These are phyloP conservation scores for Onygena corvina DNA, from an alignment of 2,329 filamentous ascomycete species.

Conservation along the genomic window DNA sequence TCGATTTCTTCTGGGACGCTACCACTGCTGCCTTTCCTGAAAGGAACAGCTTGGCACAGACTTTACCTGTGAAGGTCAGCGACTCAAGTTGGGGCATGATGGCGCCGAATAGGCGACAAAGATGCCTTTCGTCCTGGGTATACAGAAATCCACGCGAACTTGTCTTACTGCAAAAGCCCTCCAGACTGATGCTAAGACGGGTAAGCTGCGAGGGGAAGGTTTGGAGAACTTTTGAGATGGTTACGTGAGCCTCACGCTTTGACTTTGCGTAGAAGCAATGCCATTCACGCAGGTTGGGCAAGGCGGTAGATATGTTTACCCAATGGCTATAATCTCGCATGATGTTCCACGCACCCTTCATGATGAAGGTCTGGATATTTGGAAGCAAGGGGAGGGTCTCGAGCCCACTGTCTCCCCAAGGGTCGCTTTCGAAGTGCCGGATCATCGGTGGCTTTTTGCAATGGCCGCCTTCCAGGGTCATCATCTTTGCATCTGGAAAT, in stretches of 20 bases:
- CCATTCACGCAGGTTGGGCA: conserved; percentile 52
- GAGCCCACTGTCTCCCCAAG: conserved; percentile 25
- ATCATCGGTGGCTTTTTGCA: conserved; percentile 63
- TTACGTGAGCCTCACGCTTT: conserved; percentile 61
- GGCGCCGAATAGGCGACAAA: conserved; percentile 52
- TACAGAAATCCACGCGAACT: conserved; percentile 34
- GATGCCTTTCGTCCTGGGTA: conserved; percentile 46
- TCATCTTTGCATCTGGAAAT: conserved; percentile 50
- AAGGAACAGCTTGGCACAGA: conserved; percentile 59
- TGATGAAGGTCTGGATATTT: conserved; percentile 55
- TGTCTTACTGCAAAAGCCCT: conserved; percentile 58
- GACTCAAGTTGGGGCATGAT: conserved; percentile 53
- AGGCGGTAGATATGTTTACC: conserved; percentile 46
- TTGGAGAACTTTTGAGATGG: conserved; percentile 52
- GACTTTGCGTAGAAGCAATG: conserved; percentile 52
- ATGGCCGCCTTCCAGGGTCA: conserved; percentile 66
- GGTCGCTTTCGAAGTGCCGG: conserved; percentile 39
- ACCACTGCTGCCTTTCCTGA: conserved; percentile 42
- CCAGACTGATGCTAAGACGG: conserved; percentile 55
- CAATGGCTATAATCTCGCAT: conserved; percentile 55
- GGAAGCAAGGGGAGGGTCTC: conserved; percentile 34
- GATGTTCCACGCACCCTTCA: conserved; percentile 66
- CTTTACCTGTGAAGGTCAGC: conserved; percentile 58
- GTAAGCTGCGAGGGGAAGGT: conserved; percentile 47
- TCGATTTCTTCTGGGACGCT: conserved; percentile 32